Conservation (phyloP, 1,284 basidiomycete species). For the Mycena sp. region DNA sequence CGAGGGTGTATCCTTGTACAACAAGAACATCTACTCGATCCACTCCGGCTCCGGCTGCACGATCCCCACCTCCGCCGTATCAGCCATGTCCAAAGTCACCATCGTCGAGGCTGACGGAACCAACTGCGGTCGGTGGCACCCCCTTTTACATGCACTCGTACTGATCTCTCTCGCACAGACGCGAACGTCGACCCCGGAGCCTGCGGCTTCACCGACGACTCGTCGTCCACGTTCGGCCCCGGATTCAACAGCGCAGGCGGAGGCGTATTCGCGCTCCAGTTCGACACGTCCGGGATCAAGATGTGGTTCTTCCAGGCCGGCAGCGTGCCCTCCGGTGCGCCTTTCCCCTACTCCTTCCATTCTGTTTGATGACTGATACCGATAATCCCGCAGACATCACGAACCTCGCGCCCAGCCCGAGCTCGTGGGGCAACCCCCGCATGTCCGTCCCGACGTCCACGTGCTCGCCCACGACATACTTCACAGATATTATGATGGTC, state of each 20-base stretch:
- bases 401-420: constrained; percentile 44
- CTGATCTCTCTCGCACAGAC: constrained; percentile 24
- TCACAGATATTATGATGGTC: constrained; percentile 63
- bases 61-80: constrained; percentile 52
- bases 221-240: constrained; percentile 55
- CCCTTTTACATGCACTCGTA: neutral
- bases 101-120: constrained; percentile 52
- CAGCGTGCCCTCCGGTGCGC: constrained; percentile 50
- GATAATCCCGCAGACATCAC: constrained; percentile 56
- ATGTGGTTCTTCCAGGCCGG: constrained; percentile 67
- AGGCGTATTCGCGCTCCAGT: constrained; percentile 66
- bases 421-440: constrained; percentile 63
- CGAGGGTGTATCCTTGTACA: constrained; percentile 30
- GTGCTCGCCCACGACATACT: constrained; percentile 64
- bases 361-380: too few relatives aligned
- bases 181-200: constrained; percentile 49
- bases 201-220: constrained; percentile 50
- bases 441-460: constrained; percentile 60
- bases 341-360: neutral
- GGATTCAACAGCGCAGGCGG: constrained; percentile 64
- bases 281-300: constrained; percentile 60
- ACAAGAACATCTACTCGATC: constrained; percentile 54
- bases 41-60: constrained; percentile 60
- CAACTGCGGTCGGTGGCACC: constrained; percentile 43
- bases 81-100: constrained; percentile 46